Evolutionary conservation across 768 basidiomycete genomes (phyloP), one percentile per base, ranked within the genome.

Genomic region (Podaxis carcinomalis): DNA sequence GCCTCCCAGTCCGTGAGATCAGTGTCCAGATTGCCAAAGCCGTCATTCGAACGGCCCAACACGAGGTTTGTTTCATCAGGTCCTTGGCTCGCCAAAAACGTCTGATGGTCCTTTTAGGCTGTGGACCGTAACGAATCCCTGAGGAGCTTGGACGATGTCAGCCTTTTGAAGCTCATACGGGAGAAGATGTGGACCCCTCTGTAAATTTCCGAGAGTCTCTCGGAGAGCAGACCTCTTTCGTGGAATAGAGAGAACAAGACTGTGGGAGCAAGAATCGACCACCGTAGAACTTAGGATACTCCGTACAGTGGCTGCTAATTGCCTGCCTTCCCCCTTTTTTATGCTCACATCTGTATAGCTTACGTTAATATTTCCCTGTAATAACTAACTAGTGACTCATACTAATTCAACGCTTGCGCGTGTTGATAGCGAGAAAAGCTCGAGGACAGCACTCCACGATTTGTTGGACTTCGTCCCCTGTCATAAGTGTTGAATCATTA

Each of bases 1-100:
- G n/a, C 42, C 54, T 60, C 58, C 52, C 57, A 81, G 81, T 97
- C 65, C 82, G 95, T 36, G 92, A 95, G 70, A 93, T 96, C 68
- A 90, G 88, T 66, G 84, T 84, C 1, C 70, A 79, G 55, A 90
- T 97, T 62, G 90, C 92, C 13, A 76, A 77, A 58, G 76, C 80
- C 47, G 92, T 96, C 60, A 89, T 95, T 68, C 85, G 87, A 57
- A 81, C 85, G 40, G 92, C 93, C 39, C 93, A 95, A 73, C 86
- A 61, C 88, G 88, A 68, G 64, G 83, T 78, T 25, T 35, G 7
- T 25, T 56, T 51, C 25, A 25, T 44, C 56, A 51, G 14, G 32
- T 7, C 14, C 27, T 28, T 19, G 19, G 46, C 16, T 51, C 61
- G 37, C 58, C 19, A 36, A 32, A 32, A 32, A 35, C 51, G 27